Conservation (phyloP, 495 filamentous ascomycete species). For the Bacidia gigantensis region DNA sequence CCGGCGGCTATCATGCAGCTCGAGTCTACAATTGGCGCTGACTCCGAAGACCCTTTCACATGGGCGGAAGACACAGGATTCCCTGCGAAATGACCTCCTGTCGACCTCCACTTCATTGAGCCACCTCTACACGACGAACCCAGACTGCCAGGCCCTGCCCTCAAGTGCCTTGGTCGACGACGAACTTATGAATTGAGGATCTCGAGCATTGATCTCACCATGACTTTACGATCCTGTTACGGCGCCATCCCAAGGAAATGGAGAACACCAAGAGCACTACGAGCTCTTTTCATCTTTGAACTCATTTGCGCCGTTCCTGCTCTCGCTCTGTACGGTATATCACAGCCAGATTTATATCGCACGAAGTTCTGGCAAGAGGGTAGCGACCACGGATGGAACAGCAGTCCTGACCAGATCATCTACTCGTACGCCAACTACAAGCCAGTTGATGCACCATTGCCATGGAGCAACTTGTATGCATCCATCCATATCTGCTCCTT, state of each 20-base stretch:
- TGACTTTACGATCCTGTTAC: constrained; percentile 10
- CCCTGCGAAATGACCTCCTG: constrained; percentile 4
- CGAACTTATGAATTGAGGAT: background rate
- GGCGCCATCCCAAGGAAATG: constrained; percentile 38
- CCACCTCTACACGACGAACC: too few species aligned
- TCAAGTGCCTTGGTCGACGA: background rate
- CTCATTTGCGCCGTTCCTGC: constrained; percentile 52
- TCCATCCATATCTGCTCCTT: constrained; percentile 14
- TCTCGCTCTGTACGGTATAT: constrained; percentile 70
- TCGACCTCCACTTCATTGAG: constrained; percentile 1
- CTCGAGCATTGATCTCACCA: background rate
- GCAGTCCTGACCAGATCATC: constrained; percentile 53
- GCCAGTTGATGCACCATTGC: constrained; percentile 50
- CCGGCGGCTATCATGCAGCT: constrained; percentile 16
- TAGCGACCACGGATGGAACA: constrained; percentile 67
- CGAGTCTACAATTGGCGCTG: constrained; percentile 8
- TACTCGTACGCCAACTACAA: constrained; percentile 68
- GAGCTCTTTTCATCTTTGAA: constrained; percentile 56
- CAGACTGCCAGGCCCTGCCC: too few species aligned
- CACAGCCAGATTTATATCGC: constrained; percentile 64
- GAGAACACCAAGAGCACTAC: constrained; percentile 48
- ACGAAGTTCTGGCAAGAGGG: constrained; percentile 75
- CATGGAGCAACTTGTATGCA: constrained; percentile 73
- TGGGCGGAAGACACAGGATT: constrained; percentile 2
- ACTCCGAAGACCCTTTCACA: constrained; percentile 5